Base-by-base conservation (phyloP, 768 basidiomycete species). In the Stropharia rugosoannulata region DNA sequence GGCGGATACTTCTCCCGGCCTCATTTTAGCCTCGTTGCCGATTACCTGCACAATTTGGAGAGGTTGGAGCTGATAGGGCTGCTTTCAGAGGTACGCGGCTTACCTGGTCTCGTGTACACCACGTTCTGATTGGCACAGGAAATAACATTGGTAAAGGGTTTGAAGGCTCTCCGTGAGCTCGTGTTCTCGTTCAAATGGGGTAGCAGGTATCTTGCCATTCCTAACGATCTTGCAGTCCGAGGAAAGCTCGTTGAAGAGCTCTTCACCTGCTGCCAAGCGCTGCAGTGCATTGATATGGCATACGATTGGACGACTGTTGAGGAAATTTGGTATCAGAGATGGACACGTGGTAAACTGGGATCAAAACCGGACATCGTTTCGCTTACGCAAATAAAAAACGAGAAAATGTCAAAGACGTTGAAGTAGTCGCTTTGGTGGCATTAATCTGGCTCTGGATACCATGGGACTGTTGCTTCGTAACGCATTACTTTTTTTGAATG, bases 1-100 rank as follows among this genome's bases (percentile, higher is more conserved):
- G 62, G 62, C 3, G 62, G 59, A 10, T 63, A 60, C 38, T 63
- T 58, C 22, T 25, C 54, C 8, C 49, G 62, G 0, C 62, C 62
- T 1, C 45, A 49, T 38, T 29, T 62, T n/a, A 49, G 46, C 10
- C 16, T 53, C 7, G 49, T 62, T 4, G 57, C 43, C 1, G 46
- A 51, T 8, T 36, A 56, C 9, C 22, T 62, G 12, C 10, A 18
- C 3, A 10, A 37, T 7, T 13, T 62, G 19, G 59, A 59, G 38
- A 46, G 55, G 10, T 44, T 62, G 1, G 59, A 60, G 13, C 45
- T 62, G 3, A 49, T 62, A 0, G 62, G 59, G 7, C 36, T 59
- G 8, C 8, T 35, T 32, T 18, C 19, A 5, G 54, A 51, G 3
- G 60, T 59, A 29, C 29, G 59, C 36, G 19, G 7, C 35, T 19